A percentile compares a stretch with the other conserved stretches of the same genome.
phyloP scores from a whole-genome alignment of 2,329 filamentous ascomycete species.

The Pestalotiopsis sp. region DNA sequence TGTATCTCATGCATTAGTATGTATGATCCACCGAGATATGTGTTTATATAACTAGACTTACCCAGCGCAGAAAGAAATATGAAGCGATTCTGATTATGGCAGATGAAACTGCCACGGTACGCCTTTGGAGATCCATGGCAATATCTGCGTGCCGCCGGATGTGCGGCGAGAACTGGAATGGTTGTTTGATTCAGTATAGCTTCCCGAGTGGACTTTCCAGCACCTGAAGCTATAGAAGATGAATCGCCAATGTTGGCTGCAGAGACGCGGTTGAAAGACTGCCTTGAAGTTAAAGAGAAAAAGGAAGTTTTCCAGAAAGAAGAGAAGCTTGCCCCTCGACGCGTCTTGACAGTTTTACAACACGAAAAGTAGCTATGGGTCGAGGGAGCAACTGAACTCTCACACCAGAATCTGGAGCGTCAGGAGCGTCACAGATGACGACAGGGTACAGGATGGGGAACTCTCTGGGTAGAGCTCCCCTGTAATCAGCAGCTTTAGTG shows the following conservation, averaged over 20 bases:
- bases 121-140: constrained; percentile 13
- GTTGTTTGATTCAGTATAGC: background rate
- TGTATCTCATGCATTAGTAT: constrained; percentile 22
- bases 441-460: constrained; percentile 11
- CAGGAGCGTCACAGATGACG: constrained; percentile 12
- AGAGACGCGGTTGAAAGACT: background rate
- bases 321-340: background rate
- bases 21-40: background rate
- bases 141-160: background rate
- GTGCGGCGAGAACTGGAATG: background rate
- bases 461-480: background rate
- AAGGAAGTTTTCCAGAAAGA: background rate
- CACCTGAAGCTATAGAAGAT: background rate
- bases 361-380: background rate
- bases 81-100: constrained; percentile 14
- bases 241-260: no score
- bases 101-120: constrained; percentile 12
- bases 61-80: constrained; percentile 19
- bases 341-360: background rate
- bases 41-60: constrained; percentile 7
- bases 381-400: background rate
- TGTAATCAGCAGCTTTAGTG: constrained; percentile 7
- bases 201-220: background rate
- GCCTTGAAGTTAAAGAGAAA: background rate
- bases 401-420: background rate